Conservation (phyloP, 768 basidiomycete species). For the Lentinula raphanica region DNA sequence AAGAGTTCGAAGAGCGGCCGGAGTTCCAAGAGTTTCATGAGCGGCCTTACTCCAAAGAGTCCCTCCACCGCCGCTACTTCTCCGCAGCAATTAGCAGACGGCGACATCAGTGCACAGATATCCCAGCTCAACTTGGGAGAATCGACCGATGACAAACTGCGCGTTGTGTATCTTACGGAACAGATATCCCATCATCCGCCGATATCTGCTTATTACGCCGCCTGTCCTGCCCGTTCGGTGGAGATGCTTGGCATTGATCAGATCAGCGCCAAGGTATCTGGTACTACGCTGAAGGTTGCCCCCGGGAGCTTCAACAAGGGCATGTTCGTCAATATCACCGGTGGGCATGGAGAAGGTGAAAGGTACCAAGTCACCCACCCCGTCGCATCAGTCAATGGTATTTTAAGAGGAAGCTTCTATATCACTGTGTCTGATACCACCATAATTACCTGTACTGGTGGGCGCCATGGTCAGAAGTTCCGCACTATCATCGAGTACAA, state of each 20-base stretch:
- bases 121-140: conserved; percentile 55
- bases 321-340: conserved; percentile 74
- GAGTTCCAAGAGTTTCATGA: conserved; percentile 57
- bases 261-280: conserved; percentile 87
- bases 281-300: conserved; percentile 75
- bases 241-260: conserved; percentile 85
- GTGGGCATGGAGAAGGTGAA: conserved; percentile 73
- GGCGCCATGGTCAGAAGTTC: conserved; percentile 54
- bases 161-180: conserved; percentile 82
- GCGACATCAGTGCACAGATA: conserved; percentile 47
- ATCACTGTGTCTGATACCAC: conserved; percentile 78
- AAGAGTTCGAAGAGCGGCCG: conserved; percentile 48
- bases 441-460: conserved; percentile 76
- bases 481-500: conserved; percentile 90
- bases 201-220: conserved; percentile 77
- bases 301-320: conserved; percentile 88
- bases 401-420: conserved; percentile 88
- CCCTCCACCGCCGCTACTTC: conserved; percentile 55
- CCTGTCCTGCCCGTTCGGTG: conserved; percentile 68
- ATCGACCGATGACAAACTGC: conserved; percentile 39
- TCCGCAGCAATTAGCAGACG: conserved; percentile 35
- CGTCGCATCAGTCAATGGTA: conserved; percentile 83
- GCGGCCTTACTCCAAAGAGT: conserved; percentile 48
- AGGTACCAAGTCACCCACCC: conserved; percentile 88
- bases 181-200: conserved; percentile 98